Evolutionary conservation across 768 basidiomycete species (phyloP).

Genomic region (Fistulinella prunicolor): DNA sequence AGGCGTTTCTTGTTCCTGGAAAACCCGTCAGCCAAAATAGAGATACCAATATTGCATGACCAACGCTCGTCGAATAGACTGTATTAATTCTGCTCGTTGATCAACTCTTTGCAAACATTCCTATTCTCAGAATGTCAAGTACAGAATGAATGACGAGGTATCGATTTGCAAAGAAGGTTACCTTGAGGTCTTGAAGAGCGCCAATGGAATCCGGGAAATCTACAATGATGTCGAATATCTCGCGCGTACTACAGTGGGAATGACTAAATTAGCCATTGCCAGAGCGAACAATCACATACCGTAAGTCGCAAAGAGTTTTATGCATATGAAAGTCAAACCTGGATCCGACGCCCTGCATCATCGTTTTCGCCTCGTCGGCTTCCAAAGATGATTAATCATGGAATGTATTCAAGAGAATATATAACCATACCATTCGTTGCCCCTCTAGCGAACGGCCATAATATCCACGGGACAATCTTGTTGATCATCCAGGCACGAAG

Average conservation of each 20-base stretch:
- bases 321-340: constrained; percentile 92
- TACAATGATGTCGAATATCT: constrained; percentile 96
- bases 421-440: constrained; percentile 49
- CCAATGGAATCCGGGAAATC: constrained; percentile 87
- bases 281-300: constrained; percentile 46
- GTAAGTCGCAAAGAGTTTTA: constrained; percentile 83
- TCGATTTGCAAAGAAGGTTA: constrained; percentile 25
- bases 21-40: constrained; percentile 3
- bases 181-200: constrained; percentile 84
- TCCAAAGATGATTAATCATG: constrained; percentile 6
- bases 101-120: constrained; percentile 81
- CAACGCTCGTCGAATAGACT: constrained; percentile 75
- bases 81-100: constrained; percentile 73
- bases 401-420: constrained; percentile 2
- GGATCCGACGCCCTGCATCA: constrained; percentile 75
- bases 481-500: constrained; percentile 76
- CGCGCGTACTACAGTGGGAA: constrained; percentile 50
- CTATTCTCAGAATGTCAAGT: constrained; percentile 30
- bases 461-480: constrained; percentile 83
- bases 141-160: background rate
- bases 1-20: constrained; percentile 80
- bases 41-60: constrained; percentile 5
- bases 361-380: constrained; percentile 69
- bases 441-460: constrained; percentile 71
- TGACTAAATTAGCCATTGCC: background rate